Evolutionary conservation across 2,329 filamentous ascomycete species (phyloP), one percentile per base, ranked within the genome.

Genomic region (Pseudogymnoascus sp.): DNA sequence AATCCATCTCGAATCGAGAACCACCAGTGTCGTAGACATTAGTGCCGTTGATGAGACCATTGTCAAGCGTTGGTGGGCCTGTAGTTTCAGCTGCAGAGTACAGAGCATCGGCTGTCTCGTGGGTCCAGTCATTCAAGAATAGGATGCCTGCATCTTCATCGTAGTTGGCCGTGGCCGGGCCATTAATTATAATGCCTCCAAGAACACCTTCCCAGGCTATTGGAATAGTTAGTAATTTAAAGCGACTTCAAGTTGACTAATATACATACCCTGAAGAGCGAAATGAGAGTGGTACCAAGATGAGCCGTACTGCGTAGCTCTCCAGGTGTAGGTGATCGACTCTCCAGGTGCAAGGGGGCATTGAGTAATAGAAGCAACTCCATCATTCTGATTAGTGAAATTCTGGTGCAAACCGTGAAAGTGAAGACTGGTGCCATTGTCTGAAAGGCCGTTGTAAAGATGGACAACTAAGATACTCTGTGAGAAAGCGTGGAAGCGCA

Each of bases 241-340:
- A 23, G 11, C 0, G 75, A 72, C 64, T 80, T 77, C 0, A 78
- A 69, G 2, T 43, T 14, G 18, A 14, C 18, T 11, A 11, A 14
- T 71, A 71, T 31, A 16, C 3, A 16, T 36, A 65, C 78, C 77
- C 66, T 80, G 78, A 28, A 73, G 71, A 53, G 76, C 76, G 67
- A 83, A 83, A 70, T 88, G 85, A 1, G 81, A 84, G 70, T 88
- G 86, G 62, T 87, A 87, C 82, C 82, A 86, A 2, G 77, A 77
- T 0, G 79, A 75, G 9, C 85, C 82, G 71, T 84, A 73, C 3
- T 69, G 63, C 42, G 66, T 65, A 9, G 71, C 70, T 38, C 66
- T 63, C 65, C 73, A 73, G 1, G 59, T 64, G 53, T 73, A 73
- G 8, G 68, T 72, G 56, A 72, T 72, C 9, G 66, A 66, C 11